phyloP scores from a whole-genome alignment of 768 basidiomycete genomes.

The Boletus patriciae region DNA sequence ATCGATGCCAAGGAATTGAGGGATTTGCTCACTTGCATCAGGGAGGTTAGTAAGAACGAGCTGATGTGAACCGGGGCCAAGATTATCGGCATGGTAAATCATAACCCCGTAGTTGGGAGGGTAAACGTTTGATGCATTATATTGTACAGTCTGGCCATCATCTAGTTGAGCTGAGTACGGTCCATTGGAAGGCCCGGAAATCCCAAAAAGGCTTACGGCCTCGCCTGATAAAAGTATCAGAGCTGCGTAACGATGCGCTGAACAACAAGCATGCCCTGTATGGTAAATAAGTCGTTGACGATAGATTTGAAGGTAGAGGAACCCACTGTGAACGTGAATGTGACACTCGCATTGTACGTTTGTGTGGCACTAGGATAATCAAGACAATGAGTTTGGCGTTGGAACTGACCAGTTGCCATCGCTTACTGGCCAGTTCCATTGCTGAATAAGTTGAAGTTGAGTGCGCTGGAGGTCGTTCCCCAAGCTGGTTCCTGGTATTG shows the following conservation, averaged over 20 bases:
- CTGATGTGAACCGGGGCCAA: constrained; percentile 40
- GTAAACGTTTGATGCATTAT: constrained; percentile 21
- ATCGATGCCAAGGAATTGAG: constrained; percentile 35
- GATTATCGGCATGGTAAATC: constrained; percentile 38
- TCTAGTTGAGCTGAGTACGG: constrained; percentile 40
- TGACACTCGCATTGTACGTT: constrained; percentile 34
- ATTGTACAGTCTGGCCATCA: constrained; percentile 21
- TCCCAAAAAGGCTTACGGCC: constrained; percentile 45
- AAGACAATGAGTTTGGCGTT: neutral
- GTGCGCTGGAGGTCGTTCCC: constrained; percentile 29
- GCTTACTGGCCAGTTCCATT: constrained; percentile 47
- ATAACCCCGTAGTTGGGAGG: constrained; percentile 30
- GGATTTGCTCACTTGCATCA: constrained; percentile 12
- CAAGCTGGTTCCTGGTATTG: constrained; percentile 40
- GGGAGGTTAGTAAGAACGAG: constrained; percentile 38
- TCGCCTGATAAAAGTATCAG: constrained; percentile 34
- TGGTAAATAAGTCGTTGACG: constrained; percentile 2
- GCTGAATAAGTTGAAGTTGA: constrained; percentile 39
- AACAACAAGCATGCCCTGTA: constrained; percentile 21
- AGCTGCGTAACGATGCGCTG: neutral
- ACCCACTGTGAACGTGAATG: constrained; percentile 43
- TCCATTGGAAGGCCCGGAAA: constrained; percentile 38
- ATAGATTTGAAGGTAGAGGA: neutral
- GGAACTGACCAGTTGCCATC: neutral
- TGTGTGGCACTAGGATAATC: constrained; percentile 34